Conservation (phyloP, 495 filamentous ascomycete genomes). For the Gamarada debralockiae region DNA sequence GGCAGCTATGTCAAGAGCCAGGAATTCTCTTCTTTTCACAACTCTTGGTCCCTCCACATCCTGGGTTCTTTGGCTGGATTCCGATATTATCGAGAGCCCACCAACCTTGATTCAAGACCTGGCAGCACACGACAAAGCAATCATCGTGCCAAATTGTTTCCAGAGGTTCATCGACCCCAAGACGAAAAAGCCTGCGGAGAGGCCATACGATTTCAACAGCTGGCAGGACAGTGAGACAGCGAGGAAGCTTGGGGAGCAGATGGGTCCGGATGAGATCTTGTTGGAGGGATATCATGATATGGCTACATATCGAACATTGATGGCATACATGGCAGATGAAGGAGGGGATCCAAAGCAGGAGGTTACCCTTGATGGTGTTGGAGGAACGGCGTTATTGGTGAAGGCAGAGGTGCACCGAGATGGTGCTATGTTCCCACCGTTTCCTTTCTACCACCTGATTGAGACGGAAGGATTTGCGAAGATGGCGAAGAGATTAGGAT, state of each 20-base stretch:
- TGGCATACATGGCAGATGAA: slow-evolving; percentile 76
- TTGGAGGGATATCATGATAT: slow-evolving; percentile 91
- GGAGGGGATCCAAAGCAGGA: slow-evolving; percentile 54
- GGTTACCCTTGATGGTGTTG: slow-evolving; percentile 83
- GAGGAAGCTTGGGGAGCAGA: slow-evolving; percentile 64
- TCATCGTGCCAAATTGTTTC: slow-evolving; percentile 94
- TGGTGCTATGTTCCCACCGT: slow-evolving; percentile 97
- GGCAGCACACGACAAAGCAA: slow-evolving; percentile 75
- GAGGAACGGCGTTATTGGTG: slow-evolving; percentile 88
- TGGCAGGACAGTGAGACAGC: slow-evolving; percentile 87
- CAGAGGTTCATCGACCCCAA: slow-evolving; percentile 79
- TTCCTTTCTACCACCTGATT: slow-evolving; percentile 93
- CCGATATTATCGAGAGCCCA: slow-evolving; percentile 89
- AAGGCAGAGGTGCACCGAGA: slow-evolving; percentile 97
- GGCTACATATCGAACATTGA: slow-evolving; percentile 83
- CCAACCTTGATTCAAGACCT: slow-evolving; percentile 87
- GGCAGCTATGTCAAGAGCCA: slow-evolving; percentile 85
- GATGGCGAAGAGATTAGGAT: slow-evolving; percentile 88
- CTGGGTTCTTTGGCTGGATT: slow-evolving; percentile 96
- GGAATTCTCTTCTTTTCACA: slow-evolving; percentile 95
- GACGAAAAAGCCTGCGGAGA: slow-evolving; percentile 61
- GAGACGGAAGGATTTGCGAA: slow-evolving; percentile 98
- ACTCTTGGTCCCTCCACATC: slow-evolving; percentile 89
- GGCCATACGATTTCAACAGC: slow-evolving; percentile 95
- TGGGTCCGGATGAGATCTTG: slow-evolving; percentile 86